Percentiles rank a stretch among this genome's conserved stretches.
Evolutionary conservation across 306 rosid species (phyloP).

Genomic region (Trifolium subterraneum): DNA sequence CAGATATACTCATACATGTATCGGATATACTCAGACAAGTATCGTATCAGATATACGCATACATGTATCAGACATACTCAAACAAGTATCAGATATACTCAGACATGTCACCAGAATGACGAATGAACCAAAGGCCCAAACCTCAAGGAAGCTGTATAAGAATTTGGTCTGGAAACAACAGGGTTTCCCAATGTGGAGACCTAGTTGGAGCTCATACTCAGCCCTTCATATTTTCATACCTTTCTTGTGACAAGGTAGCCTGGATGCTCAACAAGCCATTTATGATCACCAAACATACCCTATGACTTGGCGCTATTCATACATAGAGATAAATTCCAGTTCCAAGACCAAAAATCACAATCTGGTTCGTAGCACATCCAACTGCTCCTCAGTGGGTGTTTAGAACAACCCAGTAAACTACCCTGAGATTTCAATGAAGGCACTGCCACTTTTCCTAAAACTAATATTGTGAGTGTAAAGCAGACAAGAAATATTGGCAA

Average conservation of each 20-base stretch:
- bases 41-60: too few species aligned
- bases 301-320: background rate
- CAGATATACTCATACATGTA: too few species aligned
- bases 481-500: background rate
- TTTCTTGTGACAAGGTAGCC: background rate
- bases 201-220: background rate
- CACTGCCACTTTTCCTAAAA: background rate
- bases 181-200: background rate
- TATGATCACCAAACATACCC: background rate
- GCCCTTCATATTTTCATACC: background rate
- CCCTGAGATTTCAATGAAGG: background rate
- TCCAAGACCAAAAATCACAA: background rate
- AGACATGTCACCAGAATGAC: conserved; percentile 11
- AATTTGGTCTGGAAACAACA: background rate
- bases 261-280: conserved; percentile 4
- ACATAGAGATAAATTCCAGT: background rate
- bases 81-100: too few species aligned
- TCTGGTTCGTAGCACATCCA: background rate
- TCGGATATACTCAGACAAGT: too few species aligned
- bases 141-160: background rate
- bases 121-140: background rate
- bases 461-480: background rate
- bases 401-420: background rate
- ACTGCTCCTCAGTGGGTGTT: background rate
- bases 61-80: too few species aligned